phyloP scores from a whole-genome alignment of 2,329 filamentous ascomycete species.

The Zasmidium angulare region DNA sequence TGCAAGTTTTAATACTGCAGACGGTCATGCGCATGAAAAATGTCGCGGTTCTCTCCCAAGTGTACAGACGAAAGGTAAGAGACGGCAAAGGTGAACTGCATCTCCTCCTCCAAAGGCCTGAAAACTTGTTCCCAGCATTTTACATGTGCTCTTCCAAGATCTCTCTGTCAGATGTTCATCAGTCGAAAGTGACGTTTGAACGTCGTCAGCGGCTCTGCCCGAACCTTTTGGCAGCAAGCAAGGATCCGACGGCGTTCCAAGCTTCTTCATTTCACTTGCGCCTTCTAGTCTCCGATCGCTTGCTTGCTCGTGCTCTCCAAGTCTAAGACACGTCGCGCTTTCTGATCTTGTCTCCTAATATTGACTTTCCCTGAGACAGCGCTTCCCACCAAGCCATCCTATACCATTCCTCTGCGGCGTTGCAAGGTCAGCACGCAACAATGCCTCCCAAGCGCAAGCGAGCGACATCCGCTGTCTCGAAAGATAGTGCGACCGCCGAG shows the following conservation, averaged over 20 bases:
- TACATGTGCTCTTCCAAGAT: neutral
- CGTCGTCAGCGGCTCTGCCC: neutral
- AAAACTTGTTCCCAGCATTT: no score
- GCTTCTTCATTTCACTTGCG: neutral
- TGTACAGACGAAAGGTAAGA: no score
- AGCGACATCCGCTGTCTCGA: conserved; percentile 54
- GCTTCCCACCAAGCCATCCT: no score
- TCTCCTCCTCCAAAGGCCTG: no score
- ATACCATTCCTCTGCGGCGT: no score
- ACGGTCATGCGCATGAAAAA: neutral
- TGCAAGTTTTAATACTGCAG: neutral
- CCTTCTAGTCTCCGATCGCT: no score
- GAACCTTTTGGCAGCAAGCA: neutral
- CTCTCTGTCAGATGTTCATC: neutral
- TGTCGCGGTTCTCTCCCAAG: neutral
- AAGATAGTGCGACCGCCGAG: conserved; percentile 17
- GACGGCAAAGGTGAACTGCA: no score
- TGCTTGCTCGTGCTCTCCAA: no score
- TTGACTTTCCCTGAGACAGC: neutral
- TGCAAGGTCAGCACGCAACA: neutral
- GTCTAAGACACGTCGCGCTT: neutral
- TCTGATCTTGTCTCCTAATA: neutral
- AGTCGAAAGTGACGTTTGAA: neutral
- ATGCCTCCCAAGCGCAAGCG: conserved; percentile 74
- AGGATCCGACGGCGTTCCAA: neutral